Base-by-base conservation (phyloP, 768 basidiomycete genomes). In the Leccinellum rugosiceps region DNA sequence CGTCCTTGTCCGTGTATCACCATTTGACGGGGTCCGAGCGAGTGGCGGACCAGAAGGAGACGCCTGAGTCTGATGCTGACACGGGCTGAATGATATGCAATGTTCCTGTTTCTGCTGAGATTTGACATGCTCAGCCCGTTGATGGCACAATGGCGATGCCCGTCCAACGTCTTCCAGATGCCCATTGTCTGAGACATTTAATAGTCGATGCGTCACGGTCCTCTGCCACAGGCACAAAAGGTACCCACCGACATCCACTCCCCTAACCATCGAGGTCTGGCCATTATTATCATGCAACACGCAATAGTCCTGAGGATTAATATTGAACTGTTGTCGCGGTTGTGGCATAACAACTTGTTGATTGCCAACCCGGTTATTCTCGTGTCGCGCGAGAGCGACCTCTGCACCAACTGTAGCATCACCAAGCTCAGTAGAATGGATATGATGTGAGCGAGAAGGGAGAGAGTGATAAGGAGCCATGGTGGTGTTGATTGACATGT, bases 201-300 rank as follows among this genome's bases (percentile, higher is more conserved):
- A 23, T 47, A 52, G 21, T 63, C 47, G 56, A 13, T 26, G 19
- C 31, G 48, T n/a, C 14, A n/a, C n/a, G n/a, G n/a, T n/a, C 2
- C 48, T 30, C 23, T 25, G 6, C 53, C 32, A 53, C 28, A 50
- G 4, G 45, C 38, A 34, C n/a, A 31, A 26, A 38, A 44, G 45
- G 31, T 26, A 21, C 52, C 13, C 28, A 70, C 69, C 52, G 23
- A 47, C 31, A 19, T 38, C 51, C 35, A 26, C n/a, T 32, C 34
- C 31, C 14, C 19, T 47, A 30, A 53, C 43, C 41, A 30, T 50
- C 21, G 21, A 28, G 11, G 13, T 53, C 26, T 35, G 26, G 25
- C 31, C 44, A 23, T 52, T 55, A 25, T 15, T 32, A n/a, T 44
- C 54, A 50, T 52, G 14, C 52, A 46, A 52, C 17, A 43, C 48